Evolutionary conservation across 1,284 basidiomycete species (phyloP), one percentile per base, ranked within the genome.

Genomic region (Cryptococcus amylolentus): DNA sequence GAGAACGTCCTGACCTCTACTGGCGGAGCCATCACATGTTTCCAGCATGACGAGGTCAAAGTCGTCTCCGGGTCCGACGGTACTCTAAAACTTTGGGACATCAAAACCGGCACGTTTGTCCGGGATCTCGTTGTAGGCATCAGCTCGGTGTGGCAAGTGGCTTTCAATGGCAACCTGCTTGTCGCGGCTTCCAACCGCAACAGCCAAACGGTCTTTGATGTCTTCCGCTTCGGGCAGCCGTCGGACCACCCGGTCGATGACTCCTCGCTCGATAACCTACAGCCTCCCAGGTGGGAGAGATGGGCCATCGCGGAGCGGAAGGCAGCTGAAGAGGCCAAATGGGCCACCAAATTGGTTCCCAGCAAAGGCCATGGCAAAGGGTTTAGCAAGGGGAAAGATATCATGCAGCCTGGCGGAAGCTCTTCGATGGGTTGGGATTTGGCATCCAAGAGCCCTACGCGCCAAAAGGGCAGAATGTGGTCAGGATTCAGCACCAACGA

Each of bases 81-180:
- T n/a, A 91, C 89, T 43, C 81, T 97, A 64, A 96, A 96, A 81
- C 88, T 96, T 84, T 97, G 94, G 94, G 89, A 96, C 72, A 84
- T 94, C 58, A 81, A 86, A 47, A 88, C 91, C 56, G 92, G 93
- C 27, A 82, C 82, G 0, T 86, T 89, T 52, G 85, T 91, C 18
- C 83, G 90, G 42, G 93, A 96, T 75, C 80, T 97, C 58, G 80
- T 96, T 58, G 88, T 87, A 1, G 89, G 89, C 12, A 89, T 95
- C 62, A 88, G 86, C 14, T 91, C 89, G 16, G 93, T 97, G 16
- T 96, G 93, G 93, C 93, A 96, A 75, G 91, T 96, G 48, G 86
- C 91, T 28, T 95, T 95, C 75, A 89, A 93, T 74, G 89, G 90
- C 0, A 81, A 89, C 57, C 91, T 91, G 82, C 90, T 91, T 69